These are phyloP conservation scores for Penicillium egyptiacum DNA, from an alignment of 495 filamentous ascomycete genomes.

Conservation along the genomic window DNA sequence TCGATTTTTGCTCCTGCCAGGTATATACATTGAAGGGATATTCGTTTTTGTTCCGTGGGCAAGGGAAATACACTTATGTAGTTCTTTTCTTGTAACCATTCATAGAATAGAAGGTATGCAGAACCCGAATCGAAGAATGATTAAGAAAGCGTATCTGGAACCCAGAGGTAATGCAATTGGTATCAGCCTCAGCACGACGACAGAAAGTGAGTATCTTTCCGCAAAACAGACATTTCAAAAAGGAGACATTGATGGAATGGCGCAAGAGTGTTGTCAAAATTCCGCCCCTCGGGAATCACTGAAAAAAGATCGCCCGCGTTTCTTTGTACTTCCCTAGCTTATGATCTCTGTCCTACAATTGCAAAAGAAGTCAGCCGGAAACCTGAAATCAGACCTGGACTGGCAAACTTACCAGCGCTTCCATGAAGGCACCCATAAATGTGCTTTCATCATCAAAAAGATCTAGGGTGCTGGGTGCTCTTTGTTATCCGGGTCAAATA, in stretches of 20 bases:
- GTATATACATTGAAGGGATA: no score
- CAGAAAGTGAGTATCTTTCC: background rate
- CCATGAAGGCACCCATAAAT: background rate
- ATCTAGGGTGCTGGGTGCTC: background rate
- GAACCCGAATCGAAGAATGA: background rate
- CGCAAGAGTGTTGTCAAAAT: background rate
- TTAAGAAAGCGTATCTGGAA: background rate
- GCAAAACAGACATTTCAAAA: background rate
- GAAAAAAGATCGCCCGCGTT: background rate
- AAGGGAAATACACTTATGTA: background rate
- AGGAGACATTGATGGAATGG: background rate
- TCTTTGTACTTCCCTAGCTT: background rate
- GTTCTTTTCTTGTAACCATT: background rate
- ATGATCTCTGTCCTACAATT: background rate
- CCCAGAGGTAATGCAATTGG: background rate
- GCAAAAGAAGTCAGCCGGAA: background rate
- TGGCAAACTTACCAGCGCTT: background rate
- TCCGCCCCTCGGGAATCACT: background rate
- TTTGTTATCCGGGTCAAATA: background rate
- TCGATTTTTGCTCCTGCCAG: constrained; percentile 14
- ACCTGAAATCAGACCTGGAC: background rate
- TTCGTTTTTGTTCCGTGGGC: background rate
- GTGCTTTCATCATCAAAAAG: background rate
- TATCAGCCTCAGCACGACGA: background rate
- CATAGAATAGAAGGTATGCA: background rate